phyloP scores from a whole-genome alignment of 768 basidiomycete genomes.

The Gloeostereum incarnatum region DNA sequence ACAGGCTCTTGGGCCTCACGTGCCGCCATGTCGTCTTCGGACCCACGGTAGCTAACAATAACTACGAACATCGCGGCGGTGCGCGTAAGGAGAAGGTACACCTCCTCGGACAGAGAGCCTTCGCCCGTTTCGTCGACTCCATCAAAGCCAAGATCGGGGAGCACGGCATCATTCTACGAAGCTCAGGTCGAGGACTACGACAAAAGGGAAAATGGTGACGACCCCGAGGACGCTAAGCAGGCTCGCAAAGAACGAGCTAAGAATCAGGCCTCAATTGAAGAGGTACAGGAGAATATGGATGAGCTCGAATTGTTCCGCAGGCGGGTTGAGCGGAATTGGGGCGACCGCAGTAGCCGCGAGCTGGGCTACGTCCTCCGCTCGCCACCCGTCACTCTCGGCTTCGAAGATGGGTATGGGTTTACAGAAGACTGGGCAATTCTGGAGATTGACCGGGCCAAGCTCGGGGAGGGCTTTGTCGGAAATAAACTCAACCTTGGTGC shows the following conservation, averaged over 20 bases:
- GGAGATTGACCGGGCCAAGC: conserved; percentile 23
- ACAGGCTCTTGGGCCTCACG: too few relatives aligned
- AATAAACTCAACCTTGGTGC: conserved; percentile 29
- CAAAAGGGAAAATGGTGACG: too few relatives aligned
- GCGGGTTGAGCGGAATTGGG: conserved; percentile 22
- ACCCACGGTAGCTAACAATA: background rate
- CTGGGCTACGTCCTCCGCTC: conserved; percentile 29
- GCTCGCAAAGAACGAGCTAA: too few relatives aligned
- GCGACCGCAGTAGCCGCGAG: conserved; percentile 18
- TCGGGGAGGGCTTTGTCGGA: conserved; percentile 16
- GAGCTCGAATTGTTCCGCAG: conserved; percentile 24
- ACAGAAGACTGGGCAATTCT: conserved; percentile 23
- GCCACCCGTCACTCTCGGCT: conserved; percentile 21
- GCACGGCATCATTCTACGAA: too few relatives aligned
- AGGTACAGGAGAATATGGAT: too few relatives aligned
- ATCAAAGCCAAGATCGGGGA: too few relatives aligned
- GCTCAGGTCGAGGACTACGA: too few relatives aligned
- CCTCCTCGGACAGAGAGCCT: conserved; percentile 22
- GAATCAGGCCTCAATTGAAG: too few relatives aligned
- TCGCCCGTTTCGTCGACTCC: too few relatives aligned
- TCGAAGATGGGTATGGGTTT: too few relatives aligned
- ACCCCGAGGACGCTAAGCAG: too few relatives aligned
- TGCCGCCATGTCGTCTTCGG: too few relatives aligned
- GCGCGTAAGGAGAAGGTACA: conserved; percentile 25
- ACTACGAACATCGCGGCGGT: background rate